Conservation (phyloP, 306 rosid species). For the Oemleria cerasiformis region DNA sequence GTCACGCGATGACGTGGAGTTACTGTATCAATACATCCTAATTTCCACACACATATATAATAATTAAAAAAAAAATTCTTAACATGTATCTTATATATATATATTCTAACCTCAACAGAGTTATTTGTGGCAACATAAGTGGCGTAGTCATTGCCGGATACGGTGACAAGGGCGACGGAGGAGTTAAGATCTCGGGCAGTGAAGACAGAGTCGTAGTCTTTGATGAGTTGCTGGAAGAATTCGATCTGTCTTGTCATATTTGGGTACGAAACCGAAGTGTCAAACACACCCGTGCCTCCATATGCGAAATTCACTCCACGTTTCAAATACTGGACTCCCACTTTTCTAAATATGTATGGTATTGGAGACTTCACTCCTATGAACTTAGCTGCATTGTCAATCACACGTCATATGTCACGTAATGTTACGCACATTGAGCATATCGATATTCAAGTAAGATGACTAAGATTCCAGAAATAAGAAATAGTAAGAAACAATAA, state of each 20-base stretch:
- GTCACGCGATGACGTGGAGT: too few relatives aligned
- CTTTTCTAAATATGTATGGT: conserved; percentile 57
- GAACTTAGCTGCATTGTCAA: conserved; percentile 49
- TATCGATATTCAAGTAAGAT: too few relatives aligned
- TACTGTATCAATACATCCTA: too few relatives aligned
- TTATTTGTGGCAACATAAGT: conserved; percentile 36
- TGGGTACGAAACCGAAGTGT: conserved; percentile 49
- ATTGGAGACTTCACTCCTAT: conserved; percentile 71
- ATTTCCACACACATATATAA: too few relatives aligned
- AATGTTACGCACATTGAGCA: too few relatives aligned
- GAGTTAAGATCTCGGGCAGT: conserved; percentile 33
- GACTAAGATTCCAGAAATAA: too few relatives aligned
- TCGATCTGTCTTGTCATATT: conserved; percentile 86
- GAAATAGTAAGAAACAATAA: too few relatives aligned
- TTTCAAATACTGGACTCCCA: conserved; percentile 37
- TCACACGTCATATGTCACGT: neutral
- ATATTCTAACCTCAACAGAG: conserved; percentile 39
- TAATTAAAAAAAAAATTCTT: too few relatives aligned
- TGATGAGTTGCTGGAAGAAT: conserved; percentile 37
- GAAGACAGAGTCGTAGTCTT: conserved; percentile 25
- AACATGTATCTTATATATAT: neutral
- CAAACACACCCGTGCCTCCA: conserved; percentile 84
- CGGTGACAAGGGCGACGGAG: conserved; percentile 65
- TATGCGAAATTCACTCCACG: conserved; percentile 82
- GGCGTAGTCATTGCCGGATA: conserved; percentile 77